Conservation (phyloP, 306 rosid genomes). For the Dicorynia guianensis region DNA sequence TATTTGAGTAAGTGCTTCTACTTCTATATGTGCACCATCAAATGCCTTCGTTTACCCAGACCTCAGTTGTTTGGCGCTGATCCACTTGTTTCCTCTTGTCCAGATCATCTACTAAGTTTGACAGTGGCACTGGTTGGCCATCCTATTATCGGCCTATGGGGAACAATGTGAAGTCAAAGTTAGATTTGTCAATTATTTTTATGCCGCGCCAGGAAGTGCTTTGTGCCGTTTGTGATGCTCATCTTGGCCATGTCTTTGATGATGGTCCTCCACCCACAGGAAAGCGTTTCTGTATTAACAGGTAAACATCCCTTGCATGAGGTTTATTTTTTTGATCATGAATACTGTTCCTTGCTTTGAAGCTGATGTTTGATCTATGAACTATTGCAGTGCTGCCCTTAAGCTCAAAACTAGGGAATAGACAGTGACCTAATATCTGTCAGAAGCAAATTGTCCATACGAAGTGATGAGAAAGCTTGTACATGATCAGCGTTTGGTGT, state of each 20-base stretch:
- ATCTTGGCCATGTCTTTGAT: conserved; percentile 95
- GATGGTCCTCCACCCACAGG: conserved; percentile 96
- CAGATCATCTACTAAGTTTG: conserved; percentile 91
- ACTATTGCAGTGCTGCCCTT: conserved; percentile 70
- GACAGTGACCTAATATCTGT: not conserved
- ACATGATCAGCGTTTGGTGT: not conserved
- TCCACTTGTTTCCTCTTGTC: conserved; percentile 20
- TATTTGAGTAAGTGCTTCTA: conserved; percentile 73
- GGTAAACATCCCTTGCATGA: conserved; percentile 48
- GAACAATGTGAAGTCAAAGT: conserved; percentile 76
- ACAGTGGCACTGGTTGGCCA: conserved; percentile 99
- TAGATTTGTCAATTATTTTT: conserved; percentile 83
- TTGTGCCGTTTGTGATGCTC: conserved; percentile 86
- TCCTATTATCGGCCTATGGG: conserved; percentile 86
- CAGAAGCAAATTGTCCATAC: conserved; percentile 28
- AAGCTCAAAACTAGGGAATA: conserved; percentile 63
- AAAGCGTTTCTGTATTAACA: conserved; percentile 90
- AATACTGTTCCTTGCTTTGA: conserved; percentile 6
- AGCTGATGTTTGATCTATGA: conserved; percentile 32
- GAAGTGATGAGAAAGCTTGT: conserved; percentile 36
- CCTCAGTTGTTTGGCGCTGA: not conserved
- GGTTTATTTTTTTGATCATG: conserved; percentile 2
- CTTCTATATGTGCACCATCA: not conserved
- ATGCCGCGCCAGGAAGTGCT: conserved; percentile 97
- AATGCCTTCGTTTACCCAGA: not conserved